phyloP scores from a whole-genome alignment of 805 yeast genomes.

The Peterozyma xylosa region DNA sequence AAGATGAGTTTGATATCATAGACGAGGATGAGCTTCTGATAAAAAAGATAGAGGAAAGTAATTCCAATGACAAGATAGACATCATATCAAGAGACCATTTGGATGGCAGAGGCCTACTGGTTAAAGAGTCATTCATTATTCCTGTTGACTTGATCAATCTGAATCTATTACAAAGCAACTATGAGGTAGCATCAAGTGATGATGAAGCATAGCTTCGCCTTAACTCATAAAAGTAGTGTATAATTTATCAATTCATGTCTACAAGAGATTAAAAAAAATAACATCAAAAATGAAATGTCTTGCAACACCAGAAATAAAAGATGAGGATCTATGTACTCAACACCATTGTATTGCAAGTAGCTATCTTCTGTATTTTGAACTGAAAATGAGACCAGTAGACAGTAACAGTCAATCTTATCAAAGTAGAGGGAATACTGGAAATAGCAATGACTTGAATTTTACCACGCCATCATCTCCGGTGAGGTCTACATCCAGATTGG shows the following conservation, averaged over 20 bases:
- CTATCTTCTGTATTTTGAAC: no score
- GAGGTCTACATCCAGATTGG: conserved; percentile 4
- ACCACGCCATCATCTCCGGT: conserved; percentile 9
- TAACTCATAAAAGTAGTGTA: no score
- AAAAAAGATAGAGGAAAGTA: conserved; percentile 55
- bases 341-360: no score
- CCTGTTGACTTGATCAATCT: conserved; percentile 30
- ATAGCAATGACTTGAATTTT: not conserved
- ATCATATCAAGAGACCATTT: conserved; percentile 52
- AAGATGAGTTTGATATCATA: conserved; percentile 83
- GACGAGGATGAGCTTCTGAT: conserved; percentile 49
- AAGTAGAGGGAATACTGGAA: not conserved
- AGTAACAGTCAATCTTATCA: no score
- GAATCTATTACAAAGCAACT: not conserved
- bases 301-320: no score
- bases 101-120: conserved; percentile 69
- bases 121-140: conserved; percentile 50
- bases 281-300: not conserved
- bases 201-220: conserved; percentile 1
- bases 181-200: not conserved
- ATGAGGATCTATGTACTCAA: no score
- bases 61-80: conserved; percentile 57
- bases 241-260: not conserved
- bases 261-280: not conserved
- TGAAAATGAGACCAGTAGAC: no score